These are phyloP conservation scores for Microdochium bolleyi DNA, from an alignment of 2,329 filamentous ascomycete genomes.

Conservation along the genomic window DNA sequence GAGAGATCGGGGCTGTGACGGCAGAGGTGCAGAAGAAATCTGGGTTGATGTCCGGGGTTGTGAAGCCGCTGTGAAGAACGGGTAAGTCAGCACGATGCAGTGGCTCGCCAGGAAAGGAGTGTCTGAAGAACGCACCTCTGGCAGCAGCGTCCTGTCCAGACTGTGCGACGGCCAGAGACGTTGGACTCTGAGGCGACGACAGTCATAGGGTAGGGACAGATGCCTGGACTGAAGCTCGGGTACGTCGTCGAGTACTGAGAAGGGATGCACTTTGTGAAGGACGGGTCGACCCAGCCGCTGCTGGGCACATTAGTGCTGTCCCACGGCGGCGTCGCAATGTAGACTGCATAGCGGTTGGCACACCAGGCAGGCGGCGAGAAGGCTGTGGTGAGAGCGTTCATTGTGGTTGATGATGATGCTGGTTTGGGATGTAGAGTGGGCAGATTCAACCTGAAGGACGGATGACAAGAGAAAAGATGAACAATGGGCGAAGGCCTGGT, in stretches of 20 bases:
- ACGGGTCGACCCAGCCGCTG: slow-evolving; percentile 21
- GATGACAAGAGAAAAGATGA: not conserved
- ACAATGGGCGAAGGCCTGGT: not conserved
- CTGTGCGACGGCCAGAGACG: slow-evolving; percentile 6
- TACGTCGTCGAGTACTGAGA: slow-evolving; percentile 13
- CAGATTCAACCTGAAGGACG: too few relatives aligned
- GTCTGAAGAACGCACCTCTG: slow-evolving; percentile 13
- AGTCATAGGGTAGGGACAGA: slow-evolving; percentile 18
- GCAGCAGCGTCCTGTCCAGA: slow-evolving; percentile 19
- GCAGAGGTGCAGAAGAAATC: slow-evolving; percentile 16
- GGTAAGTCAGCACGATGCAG: not conserved
- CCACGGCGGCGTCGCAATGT: slow-evolving; percentile 11
- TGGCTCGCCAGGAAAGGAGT: not conserved
- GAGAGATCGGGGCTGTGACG: slow-evolving; percentile 16
- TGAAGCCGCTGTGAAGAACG: slow-evolving; percentile 14
- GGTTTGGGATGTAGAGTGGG: not conserved
- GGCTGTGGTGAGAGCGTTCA: slow-evolving; percentile 16
- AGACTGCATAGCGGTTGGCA: slow-evolving; percentile 17
- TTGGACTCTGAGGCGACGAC: slow-evolving; percentile 11
- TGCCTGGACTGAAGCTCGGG: slow-evolving; percentile 19
- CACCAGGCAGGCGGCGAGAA: slow-evolving; percentile 16
- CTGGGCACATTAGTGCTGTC: slow-evolving; percentile 15
- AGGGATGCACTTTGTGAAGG: slow-evolving; percentile 17
- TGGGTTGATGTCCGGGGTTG: slow-evolving; percentile 8
- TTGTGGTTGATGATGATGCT: slow-evolving; percentile 1